Conservation (phyloP, 2,329 filamentous ascomycete genomes). For the Curvularia hawaiiensis region DNA sequence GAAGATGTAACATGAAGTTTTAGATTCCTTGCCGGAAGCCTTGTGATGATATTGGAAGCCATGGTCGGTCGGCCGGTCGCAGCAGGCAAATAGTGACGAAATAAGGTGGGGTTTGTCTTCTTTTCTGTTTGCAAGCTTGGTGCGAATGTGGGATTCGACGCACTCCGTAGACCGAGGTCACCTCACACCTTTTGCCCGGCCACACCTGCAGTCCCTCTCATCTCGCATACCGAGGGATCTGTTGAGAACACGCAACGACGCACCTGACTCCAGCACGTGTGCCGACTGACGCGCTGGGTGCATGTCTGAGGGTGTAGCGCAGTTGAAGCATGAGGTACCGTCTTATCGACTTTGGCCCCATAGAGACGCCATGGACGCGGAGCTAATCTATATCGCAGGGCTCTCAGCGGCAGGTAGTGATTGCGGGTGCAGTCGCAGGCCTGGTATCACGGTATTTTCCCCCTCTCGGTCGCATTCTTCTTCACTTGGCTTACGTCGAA, state of each 20-base stretch:
- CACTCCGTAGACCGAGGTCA: constrained; percentile 26
- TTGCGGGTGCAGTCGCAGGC: constrained; percentile 74
- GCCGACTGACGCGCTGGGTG: constrained; percentile 51
- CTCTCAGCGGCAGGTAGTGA: constrained; percentile 67
- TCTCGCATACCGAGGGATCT: constrained; percentile 18
- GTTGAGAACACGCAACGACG: constrained; percentile 18
- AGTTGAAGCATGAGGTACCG: constrained; percentile 71
- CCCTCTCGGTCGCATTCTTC: neutral
- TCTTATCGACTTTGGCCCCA: neutral
- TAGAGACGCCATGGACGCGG: neutral
- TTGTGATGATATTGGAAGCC: constrained; percentile 36
- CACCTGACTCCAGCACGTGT: constrained; percentile 23
- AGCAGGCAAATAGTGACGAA: constrained; percentile 13
- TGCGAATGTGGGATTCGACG: constrained; percentile 22
- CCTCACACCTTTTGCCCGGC: constrained; percentile 22
- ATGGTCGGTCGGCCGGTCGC: constrained; percentile 23
- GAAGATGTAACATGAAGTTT: neutral
- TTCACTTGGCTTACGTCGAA: constrained; percentile 10
- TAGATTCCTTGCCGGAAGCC: constrained; percentile 8
- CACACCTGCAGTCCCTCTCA: constrained; percentile 12
- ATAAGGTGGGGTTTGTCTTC: constrained; percentile 21
- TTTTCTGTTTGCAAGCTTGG: constrained; percentile 25
- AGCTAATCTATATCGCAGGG: constrained; percentile 53
- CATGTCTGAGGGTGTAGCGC: constrained; percentile 67
- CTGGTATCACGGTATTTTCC: constrained; percentile 80